phyloP scores from a whole-genome alignment of 176 grass and related monocot species.

The Areca catechu region DNA sequence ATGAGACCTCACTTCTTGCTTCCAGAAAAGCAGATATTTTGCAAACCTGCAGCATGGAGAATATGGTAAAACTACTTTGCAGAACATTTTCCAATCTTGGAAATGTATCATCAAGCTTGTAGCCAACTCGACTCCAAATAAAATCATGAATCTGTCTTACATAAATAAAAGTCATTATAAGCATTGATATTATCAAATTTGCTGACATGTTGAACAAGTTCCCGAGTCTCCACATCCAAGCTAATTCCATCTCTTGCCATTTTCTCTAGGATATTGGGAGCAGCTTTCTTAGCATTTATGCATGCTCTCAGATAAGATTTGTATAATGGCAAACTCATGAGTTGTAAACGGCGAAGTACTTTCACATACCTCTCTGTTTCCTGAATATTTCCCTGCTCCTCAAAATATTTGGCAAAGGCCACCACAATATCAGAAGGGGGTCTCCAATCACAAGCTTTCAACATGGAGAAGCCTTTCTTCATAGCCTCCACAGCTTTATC shows the following conservation, averaged over 20 bases:
- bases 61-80: too few species aligned
- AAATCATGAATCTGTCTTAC: too few species aligned
- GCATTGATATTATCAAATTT: slow-evolving; percentile 19
- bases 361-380: slow-evolving; percentile 34
- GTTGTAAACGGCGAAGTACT: slow-evolving; percentile 39
- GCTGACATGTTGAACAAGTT: slow-evolving; percentile 29
- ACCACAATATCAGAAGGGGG: slow-evolving; percentile 36
- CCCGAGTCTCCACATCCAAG: slow-evolving; percentile 49
- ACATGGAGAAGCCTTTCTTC: slow-evolving; percentile 51
- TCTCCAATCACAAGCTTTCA: slow-evolving; percentile 60
- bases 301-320: slow-evolving; percentile 59
- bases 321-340: slow-evolving; percentile 56
- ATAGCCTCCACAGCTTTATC: slow-evolving; percentile 65
- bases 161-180: too few species aligned
- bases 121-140: too few species aligned
- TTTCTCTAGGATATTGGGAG: slow-evolving; percentile 42
- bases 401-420: slow-evolving; percentile 52
- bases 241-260: slow-evolving; percentile 50
- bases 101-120: too few species aligned
- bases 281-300: slow-evolving; percentile 37
- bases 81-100: too few species aligned
- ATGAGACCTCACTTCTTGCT: too few species aligned
- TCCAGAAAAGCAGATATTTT: too few species aligned
- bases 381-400: slow-evolving; percentile 35
- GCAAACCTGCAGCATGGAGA: too few species aligned